phyloP scores from a whole-genome alignment of 2,329 filamentous ascomycete species.

The Hypocrella siamensis region DNA sequence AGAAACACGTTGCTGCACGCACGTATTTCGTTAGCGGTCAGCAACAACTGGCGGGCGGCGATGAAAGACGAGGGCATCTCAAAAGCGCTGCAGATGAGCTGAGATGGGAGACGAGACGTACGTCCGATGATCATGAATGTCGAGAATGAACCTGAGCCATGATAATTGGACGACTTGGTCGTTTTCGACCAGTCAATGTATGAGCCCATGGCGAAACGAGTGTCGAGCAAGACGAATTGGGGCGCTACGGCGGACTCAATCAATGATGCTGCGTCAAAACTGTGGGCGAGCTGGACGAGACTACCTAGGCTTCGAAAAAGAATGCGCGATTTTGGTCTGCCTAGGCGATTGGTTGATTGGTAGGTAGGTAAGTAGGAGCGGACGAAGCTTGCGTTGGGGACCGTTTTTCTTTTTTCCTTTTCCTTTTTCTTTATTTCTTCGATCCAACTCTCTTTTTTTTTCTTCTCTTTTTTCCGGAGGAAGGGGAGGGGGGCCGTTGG shows the following conservation, averaged over 20 bases:
- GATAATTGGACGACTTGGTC: conserved; percentile 39
- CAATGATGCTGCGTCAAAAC: no score
- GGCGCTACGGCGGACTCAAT: no score
- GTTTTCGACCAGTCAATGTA: conserved; percentile 41
- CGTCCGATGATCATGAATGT: conserved; percentile 94
- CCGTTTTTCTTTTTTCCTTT: no score
- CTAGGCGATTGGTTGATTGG: no score
- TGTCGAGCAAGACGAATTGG: no score
- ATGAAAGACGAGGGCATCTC: no score
- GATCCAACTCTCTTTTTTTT: neutral
- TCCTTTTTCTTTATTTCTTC: neutral
- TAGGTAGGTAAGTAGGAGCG: no score
- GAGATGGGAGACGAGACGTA: conserved; percentile 35
- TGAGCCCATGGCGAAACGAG: conserved; percentile 15
- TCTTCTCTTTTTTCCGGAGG: neutral
- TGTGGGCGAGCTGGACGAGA: no score
- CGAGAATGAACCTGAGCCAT: conserved; percentile 61
- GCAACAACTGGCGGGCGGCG: neutral
- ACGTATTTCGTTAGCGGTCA: neutral
- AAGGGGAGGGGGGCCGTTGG: conserved; percentile 37
- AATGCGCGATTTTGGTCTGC: no score
- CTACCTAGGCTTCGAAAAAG: no score
- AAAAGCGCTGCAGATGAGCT: no score
- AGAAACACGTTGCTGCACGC: conserved; percentile 70
- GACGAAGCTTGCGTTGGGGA: no score